Conservation (phyloP, 345 rosid genomes). For the Trapa bicornis region DNA sequence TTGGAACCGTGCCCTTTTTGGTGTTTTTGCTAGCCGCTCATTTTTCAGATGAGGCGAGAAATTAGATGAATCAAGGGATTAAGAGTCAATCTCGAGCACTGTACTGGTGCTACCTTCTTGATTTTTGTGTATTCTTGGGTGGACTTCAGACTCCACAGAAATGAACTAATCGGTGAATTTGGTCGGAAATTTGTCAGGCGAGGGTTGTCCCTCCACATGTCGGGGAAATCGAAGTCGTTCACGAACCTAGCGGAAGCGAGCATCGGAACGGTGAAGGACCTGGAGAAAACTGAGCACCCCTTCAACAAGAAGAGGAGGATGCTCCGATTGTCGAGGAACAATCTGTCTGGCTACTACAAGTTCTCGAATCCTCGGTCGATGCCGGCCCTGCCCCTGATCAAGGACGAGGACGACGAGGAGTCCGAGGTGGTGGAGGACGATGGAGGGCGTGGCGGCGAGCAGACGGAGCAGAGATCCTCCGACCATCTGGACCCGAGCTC, state of each 20-base stretch:
- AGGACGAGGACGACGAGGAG: conserved; percentile 19
- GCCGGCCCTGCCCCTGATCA: conserved; percentile 53
- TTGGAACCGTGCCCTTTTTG: neutral
- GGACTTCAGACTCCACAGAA: neutral
- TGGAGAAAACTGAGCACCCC: conserved; percentile 59
- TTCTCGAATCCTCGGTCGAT: conserved; percentile 47
- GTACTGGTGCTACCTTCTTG: too few species aligned
- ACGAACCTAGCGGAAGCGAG: conserved; percentile 44
- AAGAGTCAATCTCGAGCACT: too few species aligned
- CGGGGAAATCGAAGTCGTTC: conserved; percentile 80
- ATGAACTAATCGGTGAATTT: neutral
- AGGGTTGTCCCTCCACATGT: conserved; percentile 64
- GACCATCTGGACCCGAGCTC: neutral
- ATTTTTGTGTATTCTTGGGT: too few species aligned
- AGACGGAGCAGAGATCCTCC: neutral
- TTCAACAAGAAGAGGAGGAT: conserved; percentile 68
- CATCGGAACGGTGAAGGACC: conserved; percentile 27
- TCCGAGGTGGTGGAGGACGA: neutral
- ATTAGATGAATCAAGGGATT: neutral
- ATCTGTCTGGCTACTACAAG: conserved; percentile 26
- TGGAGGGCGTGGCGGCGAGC: neutral
- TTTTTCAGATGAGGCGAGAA: neutral
- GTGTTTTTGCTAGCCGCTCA: neutral
- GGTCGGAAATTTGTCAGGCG: conserved; percentile 24
- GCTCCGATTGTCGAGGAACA: conserved; percentile 30